phyloP scores from a whole-genome alignment of 495 filamentous ascomycete species.

The Penicillium parvum region DNA sequence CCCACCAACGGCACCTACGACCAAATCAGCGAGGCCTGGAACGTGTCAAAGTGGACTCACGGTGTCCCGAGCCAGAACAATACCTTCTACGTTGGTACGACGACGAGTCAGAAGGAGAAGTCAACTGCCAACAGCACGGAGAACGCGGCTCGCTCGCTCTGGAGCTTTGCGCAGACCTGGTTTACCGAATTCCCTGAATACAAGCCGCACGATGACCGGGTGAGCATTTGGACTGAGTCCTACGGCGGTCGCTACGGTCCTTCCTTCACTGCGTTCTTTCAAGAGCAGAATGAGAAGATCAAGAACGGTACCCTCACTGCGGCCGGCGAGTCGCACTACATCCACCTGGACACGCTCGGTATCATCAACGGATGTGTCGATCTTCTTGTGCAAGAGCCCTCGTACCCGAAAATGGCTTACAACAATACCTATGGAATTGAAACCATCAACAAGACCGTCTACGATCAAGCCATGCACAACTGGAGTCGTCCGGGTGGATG shows the following conservation, averaged over 20 bases:
- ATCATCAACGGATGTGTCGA: constrained; percentile 76
- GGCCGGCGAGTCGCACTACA: constrained; percentile 29
- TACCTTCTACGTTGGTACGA: constrained; percentile 60
- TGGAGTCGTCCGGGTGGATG: constrained; percentile 55
- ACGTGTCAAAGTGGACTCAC: constrained; percentile 32
- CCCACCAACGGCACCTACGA: constrained; percentile 43
- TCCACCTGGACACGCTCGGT: constrained; percentile 46
- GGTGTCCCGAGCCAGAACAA: constrained; percentile 52
- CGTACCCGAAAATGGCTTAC: constrained; percentile 62
- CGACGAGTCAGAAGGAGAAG: constrained; percentile 41
- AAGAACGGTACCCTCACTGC: constrained; percentile 32
- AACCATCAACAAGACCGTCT: constrained; percentile 54
- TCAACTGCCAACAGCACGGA: constrained; percentile 48
- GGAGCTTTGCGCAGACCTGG: constrained; percentile 57
- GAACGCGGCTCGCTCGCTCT: constrained; percentile 51
- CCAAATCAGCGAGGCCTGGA: constrained; percentile 29
- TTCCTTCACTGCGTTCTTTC: constrained; percentile 59
- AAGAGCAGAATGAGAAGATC: constrained; percentile 58
- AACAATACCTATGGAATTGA: constrained; percentile 74
- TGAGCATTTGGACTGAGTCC: constrained; percentile 53
- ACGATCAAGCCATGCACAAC: constrained; percentile 43
- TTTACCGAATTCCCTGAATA: constrained; percentile 53
- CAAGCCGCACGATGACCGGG: constrained; percentile 49
- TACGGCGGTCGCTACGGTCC: constrained; percentile 69
- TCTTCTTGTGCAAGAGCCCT: constrained; percentile 59